phyloP scores from a whole-genome alignment of 768 basidiomycete species.

The Mycena belliarum region DNA sequence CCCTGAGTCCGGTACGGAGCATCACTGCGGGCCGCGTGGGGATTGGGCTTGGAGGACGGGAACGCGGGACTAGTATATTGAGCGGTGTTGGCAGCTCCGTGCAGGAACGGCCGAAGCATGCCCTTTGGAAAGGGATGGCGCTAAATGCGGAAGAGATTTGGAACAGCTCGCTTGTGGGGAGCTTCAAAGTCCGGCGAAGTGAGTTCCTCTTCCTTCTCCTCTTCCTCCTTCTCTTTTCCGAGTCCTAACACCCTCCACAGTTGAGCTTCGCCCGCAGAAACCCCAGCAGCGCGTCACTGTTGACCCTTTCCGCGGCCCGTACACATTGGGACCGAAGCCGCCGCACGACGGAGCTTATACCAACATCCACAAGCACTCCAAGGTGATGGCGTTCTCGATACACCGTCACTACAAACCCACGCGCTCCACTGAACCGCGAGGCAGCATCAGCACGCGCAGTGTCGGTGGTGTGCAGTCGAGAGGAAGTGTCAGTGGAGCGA shows the following conservation, averaged over 20 bases:
- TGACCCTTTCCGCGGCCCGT: slow-evolving; percentile 54
- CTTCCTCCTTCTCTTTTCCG: not conserved
- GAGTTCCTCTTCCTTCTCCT: slow-evolving; percentile 14
- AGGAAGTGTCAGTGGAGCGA: slow-evolving; percentile 12
- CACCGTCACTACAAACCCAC: slow-evolving; percentile 57
- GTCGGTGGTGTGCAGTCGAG: slow-evolving; percentile 15
- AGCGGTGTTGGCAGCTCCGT: slow-evolving; percentile 11
- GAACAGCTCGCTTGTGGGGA: slow-evolving; percentile 62
- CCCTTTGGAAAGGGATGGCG: slow-evolving; percentile 49
- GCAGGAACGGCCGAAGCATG: slow-evolving; percentile 27
- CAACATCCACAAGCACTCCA: slow-evolving; percentile 82
- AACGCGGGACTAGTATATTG: slow-evolving; percentile 14
- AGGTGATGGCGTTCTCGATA: slow-evolving; percentile 77
- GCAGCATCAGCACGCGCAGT: not conserved
- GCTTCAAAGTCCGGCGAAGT: slow-evolving; percentile 62
- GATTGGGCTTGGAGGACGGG: not conserved
- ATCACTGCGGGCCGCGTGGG: slow-evolving; percentile 27
- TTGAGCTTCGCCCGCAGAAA: slow-evolving; percentile 54
- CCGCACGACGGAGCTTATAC: slow-evolving; percentile 56
- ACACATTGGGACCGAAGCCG: slow-evolving; percentile 31
- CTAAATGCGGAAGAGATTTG: slow-evolving; percentile 64
- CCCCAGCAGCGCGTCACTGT: slow-evolving; percentile 71
- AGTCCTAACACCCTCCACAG: slow-evolving; percentile 25
- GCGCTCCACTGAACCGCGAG: not conserved
- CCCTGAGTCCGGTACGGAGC: slow-evolving; percentile 32